A percentile compares a stretch with the other conserved stretches of the same genome.
Conservation (phyloP, 2,329 filamentous ascomycete species). For the Fusarium lateritium region DNA sequence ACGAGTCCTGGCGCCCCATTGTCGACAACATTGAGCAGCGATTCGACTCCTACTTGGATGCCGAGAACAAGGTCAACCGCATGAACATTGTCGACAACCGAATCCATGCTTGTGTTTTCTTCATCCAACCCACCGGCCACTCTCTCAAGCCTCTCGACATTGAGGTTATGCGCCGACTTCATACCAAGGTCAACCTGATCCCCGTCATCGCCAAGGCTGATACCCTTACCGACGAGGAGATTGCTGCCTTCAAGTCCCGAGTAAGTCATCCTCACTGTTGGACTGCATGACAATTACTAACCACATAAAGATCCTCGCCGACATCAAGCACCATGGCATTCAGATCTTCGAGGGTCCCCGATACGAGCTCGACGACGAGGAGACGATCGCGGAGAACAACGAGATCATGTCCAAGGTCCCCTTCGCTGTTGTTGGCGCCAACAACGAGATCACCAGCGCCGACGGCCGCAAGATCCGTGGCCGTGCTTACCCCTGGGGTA, state of each 20-base stretch:
- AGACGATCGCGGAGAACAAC: slow-evolving; percentile 99
- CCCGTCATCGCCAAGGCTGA: slow-evolving; percentile 99
- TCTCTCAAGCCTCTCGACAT: slow-evolving; percentile 98
- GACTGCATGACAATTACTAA: slow-evolving; percentile 26
- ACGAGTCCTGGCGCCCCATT: slow-evolving; percentile 99
- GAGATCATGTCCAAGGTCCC: slow-evolving; percentile 99
- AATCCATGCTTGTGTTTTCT: slow-evolving; percentile 99
- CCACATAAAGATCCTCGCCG: slow-evolving; percentile 83
- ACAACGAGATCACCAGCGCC: slow-evolving; percentile 89
- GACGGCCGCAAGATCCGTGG: slow-evolving; percentile 97
- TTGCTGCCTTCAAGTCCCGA: slow-evolving; percentile 93
- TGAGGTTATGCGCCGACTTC: slow-evolving; percentile 98
- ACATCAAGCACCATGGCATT: slow-evolving; percentile 97
- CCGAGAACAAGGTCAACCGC: slow-evolving; percentile 99
- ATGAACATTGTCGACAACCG: slow-evolving; percentile 99
- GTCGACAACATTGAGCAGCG: slow-evolving; percentile 99
- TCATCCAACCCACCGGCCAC: slow-evolving; percentile 99
- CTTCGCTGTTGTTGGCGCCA: slow-evolving; percentile 97
- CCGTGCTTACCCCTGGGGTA: slow-evolving; percentile 97
- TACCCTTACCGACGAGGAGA: slow-evolving; percentile 97
- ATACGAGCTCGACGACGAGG: slow-evolving; percentile 98
- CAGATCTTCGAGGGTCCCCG: slow-evolving; percentile 99
- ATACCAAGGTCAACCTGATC: slow-evolving; percentile 99
- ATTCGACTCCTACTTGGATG: slow-evolving; percentile 97
- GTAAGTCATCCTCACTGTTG: slow-evolving; percentile 70